phyloP scores from a whole-genome alignment of 2,329 filamentous ascomycete species.

The Xylariaceae sp. region DNA sequence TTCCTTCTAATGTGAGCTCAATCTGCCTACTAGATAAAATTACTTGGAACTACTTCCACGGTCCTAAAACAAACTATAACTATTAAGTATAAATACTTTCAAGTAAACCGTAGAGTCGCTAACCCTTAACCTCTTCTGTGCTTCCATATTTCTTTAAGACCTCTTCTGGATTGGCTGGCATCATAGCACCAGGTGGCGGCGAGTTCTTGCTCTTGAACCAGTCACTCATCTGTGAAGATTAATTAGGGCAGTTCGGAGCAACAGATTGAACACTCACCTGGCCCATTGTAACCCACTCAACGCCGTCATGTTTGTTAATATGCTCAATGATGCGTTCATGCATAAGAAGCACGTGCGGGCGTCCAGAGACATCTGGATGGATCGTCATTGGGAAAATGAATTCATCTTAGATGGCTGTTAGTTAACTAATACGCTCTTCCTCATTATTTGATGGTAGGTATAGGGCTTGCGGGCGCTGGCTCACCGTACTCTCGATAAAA shows the following conservation, averaged over 20 bases:
- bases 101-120: neutral
- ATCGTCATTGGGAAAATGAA: constrained; percentile 81
- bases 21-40: no score
- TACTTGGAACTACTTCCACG: no score
- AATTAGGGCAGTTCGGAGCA: neutral
- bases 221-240: constrained; percentile 64
- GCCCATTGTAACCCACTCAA: constrained; percentile 40
- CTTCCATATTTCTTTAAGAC: constrained; percentile 24
- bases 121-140: neutral
- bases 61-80: no score
- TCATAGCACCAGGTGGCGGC: constrained; percentile 60
- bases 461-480: neutral
- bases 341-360: constrained; percentile 53
- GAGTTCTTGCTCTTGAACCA: constrained; percentile 72
- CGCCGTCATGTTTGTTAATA: constrained; percentile 49
- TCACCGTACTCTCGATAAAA: constrained; percentile 73
- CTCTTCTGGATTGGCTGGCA: constrained; percentile 50
- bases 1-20: no score
- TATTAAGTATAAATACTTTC: no score
- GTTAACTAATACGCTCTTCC: neutral
- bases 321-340: constrained; percentile 32
- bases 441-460: neutral
- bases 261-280: constrained; percentile 8
- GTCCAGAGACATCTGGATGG: constrained; percentile 74
- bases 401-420: constrained; percentile 51